Evolutionary conservation across 192 early-diverging fungal species (phyloP).

Genomic region (Coemansia erecta): DNA sequence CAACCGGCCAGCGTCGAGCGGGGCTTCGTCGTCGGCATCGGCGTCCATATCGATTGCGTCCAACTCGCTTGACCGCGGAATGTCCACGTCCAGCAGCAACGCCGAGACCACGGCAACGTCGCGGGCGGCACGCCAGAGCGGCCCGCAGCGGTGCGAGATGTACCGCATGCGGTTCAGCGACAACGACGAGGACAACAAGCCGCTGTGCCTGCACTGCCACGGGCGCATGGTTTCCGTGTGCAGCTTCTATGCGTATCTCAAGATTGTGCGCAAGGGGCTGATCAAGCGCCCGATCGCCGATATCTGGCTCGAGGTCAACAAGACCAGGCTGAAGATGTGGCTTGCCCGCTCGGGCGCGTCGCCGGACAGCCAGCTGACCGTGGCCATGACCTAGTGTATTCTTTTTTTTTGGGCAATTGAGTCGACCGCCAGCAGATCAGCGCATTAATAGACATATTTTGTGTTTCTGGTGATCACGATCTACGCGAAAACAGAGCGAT

Average conservation of each 20-base stretch:
- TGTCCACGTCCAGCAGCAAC: slow-evolving; percentile 2
- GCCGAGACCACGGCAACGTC: slow-evolving; percentile 1
- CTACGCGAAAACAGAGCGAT: slow-evolving; percentile 5
- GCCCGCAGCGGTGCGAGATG: slow-evolving; percentile 17
- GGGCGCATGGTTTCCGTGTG: slow-evolving; percentile 46
- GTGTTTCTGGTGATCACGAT: not conserved
- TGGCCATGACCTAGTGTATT: slow-evolving; percentile 7
- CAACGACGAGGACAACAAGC: slow-evolving; percentile 46
- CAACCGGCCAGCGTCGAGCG: slow-evolving; percentile 8
- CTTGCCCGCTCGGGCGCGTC: slow-evolving; percentile 44
- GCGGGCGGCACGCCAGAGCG: not conserved
- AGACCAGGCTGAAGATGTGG: slow-evolving; percentile 48
- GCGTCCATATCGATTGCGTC: slow-evolving; percentile 4
- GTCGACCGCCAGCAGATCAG: not conserved
- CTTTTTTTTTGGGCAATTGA: not conserved
- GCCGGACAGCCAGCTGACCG: slow-evolving; percentile 26
- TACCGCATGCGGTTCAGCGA: slow-evolving; percentile 46
- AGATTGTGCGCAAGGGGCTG: slow-evolving; percentile 44
- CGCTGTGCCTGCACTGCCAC: slow-evolving; percentile 40
- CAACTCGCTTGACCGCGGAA: slow-evolving; percentile 9
- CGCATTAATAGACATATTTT: not conserved
- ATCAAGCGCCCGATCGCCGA: slow-evolving; percentile 49
- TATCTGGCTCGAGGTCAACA: slow-evolving; percentile 52
- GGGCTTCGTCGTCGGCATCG: not conserved
- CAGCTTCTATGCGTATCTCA: slow-evolving; percentile 50